A percentile compares a stretch with the other conserved stretches of the same genome.
Evolutionary conservation across 192 early-diverging fungal genomes (phyloP).

Genomic region (Mortierella claussenii): DNA sequence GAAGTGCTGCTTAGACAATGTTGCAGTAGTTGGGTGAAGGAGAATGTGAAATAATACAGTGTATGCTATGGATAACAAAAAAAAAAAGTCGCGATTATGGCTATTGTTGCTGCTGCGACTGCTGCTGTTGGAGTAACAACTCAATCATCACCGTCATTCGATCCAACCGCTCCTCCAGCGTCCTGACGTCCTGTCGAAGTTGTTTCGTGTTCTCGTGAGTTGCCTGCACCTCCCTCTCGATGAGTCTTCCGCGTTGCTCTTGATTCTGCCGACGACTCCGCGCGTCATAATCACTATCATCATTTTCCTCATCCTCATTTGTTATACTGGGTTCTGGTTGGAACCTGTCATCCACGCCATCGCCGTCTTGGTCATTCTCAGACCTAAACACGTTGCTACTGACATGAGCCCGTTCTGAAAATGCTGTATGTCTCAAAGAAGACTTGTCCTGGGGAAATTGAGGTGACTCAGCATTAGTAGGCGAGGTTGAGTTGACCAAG

Average conservation of each 20-base stretch:
- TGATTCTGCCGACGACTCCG: neutral
- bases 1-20: no score
- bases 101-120: neutral
- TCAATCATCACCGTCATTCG: slow-evolving; percentile 7
- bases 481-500: neutral
- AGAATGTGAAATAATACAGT: no score
- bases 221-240: neutral
- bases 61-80: no score
- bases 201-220: neutral
- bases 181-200: slow-evolving; percentile 1
- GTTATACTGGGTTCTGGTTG: no score
- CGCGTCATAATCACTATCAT: neutral
- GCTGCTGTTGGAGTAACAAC: slow-evolving; percentile 5
- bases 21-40: no score
- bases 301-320: slow-evolving; percentile 14
- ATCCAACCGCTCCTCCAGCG: slow-evolving; percentile 9
- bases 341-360: slow-evolving; percentile 10
- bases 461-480: neutral
- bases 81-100: no score
- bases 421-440: neutral
- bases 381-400: neutral
- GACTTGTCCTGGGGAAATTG: neutral
- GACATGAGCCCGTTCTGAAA: neutral
- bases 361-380: slow-evolving; percentile 5
- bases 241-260: neutral